A percentile compares a stretch with the other conserved stretches of the same genome.
Evolutionary conservation across 768 basidiomycete genomes (phyloP).

Genomic region (Lentinula lateritia): DNA sequence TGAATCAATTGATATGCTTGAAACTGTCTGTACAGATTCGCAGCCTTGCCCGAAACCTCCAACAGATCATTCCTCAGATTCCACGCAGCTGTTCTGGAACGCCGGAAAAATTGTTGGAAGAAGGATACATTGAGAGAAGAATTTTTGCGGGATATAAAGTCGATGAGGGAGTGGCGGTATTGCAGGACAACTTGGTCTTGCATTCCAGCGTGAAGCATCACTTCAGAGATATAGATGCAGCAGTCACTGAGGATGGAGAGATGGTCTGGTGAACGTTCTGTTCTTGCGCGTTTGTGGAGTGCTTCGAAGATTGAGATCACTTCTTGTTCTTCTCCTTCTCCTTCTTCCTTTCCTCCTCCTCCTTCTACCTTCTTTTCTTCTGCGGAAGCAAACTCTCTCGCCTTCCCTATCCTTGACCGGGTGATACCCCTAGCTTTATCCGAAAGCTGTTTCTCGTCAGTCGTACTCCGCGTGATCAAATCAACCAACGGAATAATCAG

Average conservation of each 20-base stretch:
- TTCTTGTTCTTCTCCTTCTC: conserved; percentile 16
- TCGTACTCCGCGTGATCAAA: conserved; percentile 56
- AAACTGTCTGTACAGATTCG: conserved; percentile 72
- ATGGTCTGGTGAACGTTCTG: conserved; percentile 54
- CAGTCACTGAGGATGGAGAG: conserved; percentile 62
- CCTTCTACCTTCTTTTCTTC: too few relatives aligned
- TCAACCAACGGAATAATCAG: conserved; percentile 75
- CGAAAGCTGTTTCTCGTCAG: conserved; percentile 83
- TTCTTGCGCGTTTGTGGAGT: conserved; percentile 70
- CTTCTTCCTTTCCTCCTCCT: too few relatives aligned
- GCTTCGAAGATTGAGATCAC: conserved; percentile 46
- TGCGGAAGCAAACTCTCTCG: conserved; percentile 44
- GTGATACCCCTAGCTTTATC: conserved; percentile 84
- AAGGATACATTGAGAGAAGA: conserved; percentile 69
- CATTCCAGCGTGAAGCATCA: conserved; percentile 35
- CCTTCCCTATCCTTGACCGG: conserved; percentile 64
- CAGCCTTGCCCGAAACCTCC: conserved; percentile 46
- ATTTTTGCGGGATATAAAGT: conserved; percentile 78
- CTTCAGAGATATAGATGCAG: conserved; percentile 63
- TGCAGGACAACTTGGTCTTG: conserved; percentile 36
- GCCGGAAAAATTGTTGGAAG: conserved; percentile 72
- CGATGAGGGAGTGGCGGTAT: conserved; percentile 63
- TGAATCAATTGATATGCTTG: conserved; percentile 75
- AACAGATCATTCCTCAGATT: conserved; percentile 54
- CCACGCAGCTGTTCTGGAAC: conserved; percentile 65